Conservation (phyloP, 2,329 filamentous ascomycete genomes). For the Exophiala sp. region DNA sequence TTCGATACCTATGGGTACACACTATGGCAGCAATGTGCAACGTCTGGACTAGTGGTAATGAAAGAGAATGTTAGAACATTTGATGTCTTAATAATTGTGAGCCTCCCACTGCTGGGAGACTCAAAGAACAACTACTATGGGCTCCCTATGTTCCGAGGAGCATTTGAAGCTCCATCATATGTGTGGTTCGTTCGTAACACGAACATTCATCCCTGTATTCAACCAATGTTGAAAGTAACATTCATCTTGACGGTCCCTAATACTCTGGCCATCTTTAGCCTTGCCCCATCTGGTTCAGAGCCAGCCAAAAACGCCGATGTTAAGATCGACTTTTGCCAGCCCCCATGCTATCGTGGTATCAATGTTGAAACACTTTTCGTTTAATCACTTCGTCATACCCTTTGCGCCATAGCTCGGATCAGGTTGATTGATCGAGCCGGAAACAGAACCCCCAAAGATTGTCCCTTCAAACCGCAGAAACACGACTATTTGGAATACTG, state of each 20-base stretch:
- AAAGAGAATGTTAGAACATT: no score
- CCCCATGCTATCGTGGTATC: constrained; percentile 27
- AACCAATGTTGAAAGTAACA: constrained; percentile 5
- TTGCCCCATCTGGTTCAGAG: constrained; percentile 18
- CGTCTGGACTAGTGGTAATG: no score
- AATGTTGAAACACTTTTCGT: constrained; percentile 29
- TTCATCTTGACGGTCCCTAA: background rate
- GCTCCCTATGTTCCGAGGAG: background rate
- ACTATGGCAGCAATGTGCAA: no score
- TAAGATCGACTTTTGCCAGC: constrained; percentile 30
- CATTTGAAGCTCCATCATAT: no score
- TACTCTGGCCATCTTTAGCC: background rate
- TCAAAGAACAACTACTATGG: no score
- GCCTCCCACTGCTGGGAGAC: no score
- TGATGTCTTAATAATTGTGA: no score
- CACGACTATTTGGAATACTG: constrained; percentile 54
- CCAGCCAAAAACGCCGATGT: constrained; percentile 29
- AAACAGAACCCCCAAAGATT: constrained; percentile 7
- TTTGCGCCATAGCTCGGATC: constrained; percentile 20
- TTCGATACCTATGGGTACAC: no score
- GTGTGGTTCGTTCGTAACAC: background rate
- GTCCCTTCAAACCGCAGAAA: background rate
- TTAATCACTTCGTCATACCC: constrained; percentile 14
- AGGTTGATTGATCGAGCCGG: constrained; percentile 25
- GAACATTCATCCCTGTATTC: no score